A percentile compares a stretch with the other conserved stretches of the same genome.
phyloP scores from a whole-genome alignment of 129 eudicot genomes.

The Pulicaria dysenterica region DNA sequence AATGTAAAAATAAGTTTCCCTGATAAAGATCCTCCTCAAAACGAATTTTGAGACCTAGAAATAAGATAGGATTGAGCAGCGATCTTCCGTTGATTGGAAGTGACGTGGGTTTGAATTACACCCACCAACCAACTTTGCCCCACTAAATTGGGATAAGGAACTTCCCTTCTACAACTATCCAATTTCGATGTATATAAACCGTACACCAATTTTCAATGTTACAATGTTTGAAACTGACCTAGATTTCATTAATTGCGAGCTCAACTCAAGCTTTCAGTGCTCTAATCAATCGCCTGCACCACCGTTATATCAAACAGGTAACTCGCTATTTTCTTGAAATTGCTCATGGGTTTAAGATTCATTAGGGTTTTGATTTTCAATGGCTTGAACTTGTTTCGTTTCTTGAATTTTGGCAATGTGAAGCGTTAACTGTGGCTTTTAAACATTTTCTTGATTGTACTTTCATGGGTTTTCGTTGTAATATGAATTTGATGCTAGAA shows the following conservation, averaged over 20 bases:
- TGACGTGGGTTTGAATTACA: slow-evolving; percentile 34
- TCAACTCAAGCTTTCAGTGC: slow-evolving; percentile 2
- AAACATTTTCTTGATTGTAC: slow-evolving; percentile 3
- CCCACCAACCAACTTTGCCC: slow-evolving; percentile 32
- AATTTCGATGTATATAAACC: slow-evolving; percentile 11
- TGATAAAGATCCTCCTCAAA: background rate
- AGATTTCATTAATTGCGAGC: background rate
- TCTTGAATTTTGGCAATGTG: background rate
- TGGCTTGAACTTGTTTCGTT: background rate
- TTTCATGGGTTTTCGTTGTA: slow-evolving; percentile 13
- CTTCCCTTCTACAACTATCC: slow-evolving; percentile 19
- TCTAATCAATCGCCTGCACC: slow-evolving; percentile 7
- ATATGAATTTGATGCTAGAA: slow-evolving; percentile 12
- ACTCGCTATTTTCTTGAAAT: slow-evolving; percentile 2
- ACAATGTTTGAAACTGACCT: slow-evolving; percentile 26
- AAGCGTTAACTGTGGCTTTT: background rate
- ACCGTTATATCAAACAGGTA: slow-evolving; percentile 23
- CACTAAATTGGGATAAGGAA: slow-evolving; percentile 28
- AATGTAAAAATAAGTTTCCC: too few relatives aligned
- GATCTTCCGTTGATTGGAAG: slow-evolving; percentile 27
- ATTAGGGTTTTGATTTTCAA: background rate
- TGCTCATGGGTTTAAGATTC: background rate
- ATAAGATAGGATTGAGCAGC: slow-evolving; percentile 30
- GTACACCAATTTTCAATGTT: background rate
- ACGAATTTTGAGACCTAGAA: slow-evolving; percentile 15